Conservation (phyloP, 768 basidiomycete genomes). For the Collybia sp. region DNA sequence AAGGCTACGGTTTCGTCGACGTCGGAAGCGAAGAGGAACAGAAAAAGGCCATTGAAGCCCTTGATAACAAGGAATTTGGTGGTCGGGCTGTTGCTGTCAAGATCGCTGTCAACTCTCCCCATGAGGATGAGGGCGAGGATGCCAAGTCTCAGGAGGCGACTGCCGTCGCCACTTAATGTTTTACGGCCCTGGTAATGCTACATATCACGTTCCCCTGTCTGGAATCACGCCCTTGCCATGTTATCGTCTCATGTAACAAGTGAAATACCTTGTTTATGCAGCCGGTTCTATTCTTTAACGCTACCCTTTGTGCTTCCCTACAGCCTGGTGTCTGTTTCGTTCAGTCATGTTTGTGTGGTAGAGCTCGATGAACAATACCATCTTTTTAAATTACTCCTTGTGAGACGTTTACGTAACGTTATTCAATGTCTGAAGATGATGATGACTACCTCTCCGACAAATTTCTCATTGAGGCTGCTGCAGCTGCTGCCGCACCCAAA, state of each 20-base stretch:
- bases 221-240: constrained; percentile 24
- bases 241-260: constrained; percentile 27
- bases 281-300: neutral
- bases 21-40: constrained; percentile 88
- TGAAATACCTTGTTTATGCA: constrained; percentile 4
- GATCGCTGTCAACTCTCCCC: constrained; percentile 85
- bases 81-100: constrained; percentile 90
- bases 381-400: neutral
- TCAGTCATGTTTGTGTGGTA: constrained; percentile 16
- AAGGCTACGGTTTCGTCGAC: constrained; percentile 98
- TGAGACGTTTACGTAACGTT: constrained; percentile 1
- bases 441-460: constrained; percentile 90
- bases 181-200: constrained; percentile 3
- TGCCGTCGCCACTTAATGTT: constrained; percentile 20
- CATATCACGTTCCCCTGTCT: constrained; percentile 11
- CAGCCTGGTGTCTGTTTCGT: constrained; percentile 46
- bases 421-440: constrained; percentile 64
- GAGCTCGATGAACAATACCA: constrained; percentile 13
- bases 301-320: constrained; percentile 20
- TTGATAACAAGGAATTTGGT: constrained; percentile 84
- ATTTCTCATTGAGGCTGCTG: constrained; percentile 50
- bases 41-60: constrained; percentile 81
- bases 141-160: constrained; percentile 22
- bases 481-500: constrained; percentile 36
- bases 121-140: constrained; percentile 48